A percentile compares a stretch with the other conserved stretches of the same genome.
Conservation (phyloP, 75 land plant genomes). For the Chamaecyparis obtusa region DNA sequence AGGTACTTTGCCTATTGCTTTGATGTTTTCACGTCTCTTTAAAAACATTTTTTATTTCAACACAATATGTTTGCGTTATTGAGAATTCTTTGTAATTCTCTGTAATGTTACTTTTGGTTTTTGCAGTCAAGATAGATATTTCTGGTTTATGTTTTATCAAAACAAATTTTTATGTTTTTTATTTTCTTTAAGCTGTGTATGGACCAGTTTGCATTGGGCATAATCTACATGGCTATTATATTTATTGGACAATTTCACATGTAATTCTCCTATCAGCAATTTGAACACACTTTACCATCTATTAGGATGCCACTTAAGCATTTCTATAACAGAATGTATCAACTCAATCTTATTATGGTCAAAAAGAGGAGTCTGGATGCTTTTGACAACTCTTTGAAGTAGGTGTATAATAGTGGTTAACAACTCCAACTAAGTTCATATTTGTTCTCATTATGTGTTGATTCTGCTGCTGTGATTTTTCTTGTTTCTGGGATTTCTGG, state of each 20-base stretch:
- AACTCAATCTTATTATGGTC: not conserved
- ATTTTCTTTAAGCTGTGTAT: not conserved
- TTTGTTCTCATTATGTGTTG: not conserved
- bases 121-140: not conserved
- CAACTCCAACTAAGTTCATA: not conserved
- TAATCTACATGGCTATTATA: not conserved
- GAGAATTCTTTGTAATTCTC: not conserved
- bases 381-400: not conserved
- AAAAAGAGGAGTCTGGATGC: not conserved
- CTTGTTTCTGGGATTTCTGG: not conserved
- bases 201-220: not conserved
- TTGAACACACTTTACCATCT: not conserved
- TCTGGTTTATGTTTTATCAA: not conserved
- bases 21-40: not conserved
- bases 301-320: not conserved
- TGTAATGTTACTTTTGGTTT: not conserved
- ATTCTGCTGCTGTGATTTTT: not conserved
- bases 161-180: not conserved
- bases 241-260: not conserved
- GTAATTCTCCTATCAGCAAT: not conserved
- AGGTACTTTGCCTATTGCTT: slow-evolving; percentile 36
- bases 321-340: not conserved
- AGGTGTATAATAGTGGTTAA: not conserved
- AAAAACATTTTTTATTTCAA: not conserved
- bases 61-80: not conserved